These are phyloP conservation scores for Oidiodendron maius DNA, from an alignment of 495 filamentous ascomycete genomes.

Conservation along the genomic window DNA sequence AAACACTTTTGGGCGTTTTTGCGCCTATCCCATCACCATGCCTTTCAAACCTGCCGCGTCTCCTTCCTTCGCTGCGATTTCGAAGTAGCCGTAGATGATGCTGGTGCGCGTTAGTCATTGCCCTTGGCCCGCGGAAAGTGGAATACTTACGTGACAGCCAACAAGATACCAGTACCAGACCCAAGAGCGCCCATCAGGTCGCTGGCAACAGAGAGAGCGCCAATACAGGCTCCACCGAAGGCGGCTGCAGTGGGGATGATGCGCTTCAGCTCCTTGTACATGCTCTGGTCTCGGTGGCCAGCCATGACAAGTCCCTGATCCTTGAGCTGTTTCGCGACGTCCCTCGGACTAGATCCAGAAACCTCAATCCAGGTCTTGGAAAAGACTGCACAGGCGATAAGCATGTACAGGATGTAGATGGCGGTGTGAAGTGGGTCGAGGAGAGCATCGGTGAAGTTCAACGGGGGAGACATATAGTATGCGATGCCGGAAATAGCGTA, in stretches of 20 bases:
- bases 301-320: constrained; percentile 99
- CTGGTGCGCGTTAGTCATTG: constrained; percentile 42
- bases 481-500: constrained; percentile 86
- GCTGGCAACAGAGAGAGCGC: constrained; percentile 88
- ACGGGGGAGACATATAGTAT: constrained; percentile 98
- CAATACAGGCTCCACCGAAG: constrained; percentile 99
- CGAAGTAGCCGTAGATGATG: constrained; percentile 98
- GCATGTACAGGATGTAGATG: constrained; percentile 95
- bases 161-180: constrained; percentile 92
- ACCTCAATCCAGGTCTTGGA: constrained; percentile 99
- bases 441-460: constrained; percentile 95
- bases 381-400: constrained; percentile 95
- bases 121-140: not conserved
- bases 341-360: constrained; percentile 91
- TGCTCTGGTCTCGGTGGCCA: constrained; percentile 97
- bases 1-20: not conserved
- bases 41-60: constrained; percentile 90
- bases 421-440: constrained; percentile 95
- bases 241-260: constrained; percentile 97
- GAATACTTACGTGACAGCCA: constrained; percentile 92
- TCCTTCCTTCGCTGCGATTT: constrained; percentile 97
- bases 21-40: constrained; percentile 60
- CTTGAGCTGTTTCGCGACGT: constrained; percentile 99
- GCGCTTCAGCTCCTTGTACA: constrained; percentile 99
- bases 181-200: constrained; percentile 96